A percentile compares a stretch with the other conserved stretches of the same genome.
These are phyloP conservation scores for Diutina catenulata DNA, from an alignment of 1,139 yeast species.

Conservation along the genomic window DNA sequence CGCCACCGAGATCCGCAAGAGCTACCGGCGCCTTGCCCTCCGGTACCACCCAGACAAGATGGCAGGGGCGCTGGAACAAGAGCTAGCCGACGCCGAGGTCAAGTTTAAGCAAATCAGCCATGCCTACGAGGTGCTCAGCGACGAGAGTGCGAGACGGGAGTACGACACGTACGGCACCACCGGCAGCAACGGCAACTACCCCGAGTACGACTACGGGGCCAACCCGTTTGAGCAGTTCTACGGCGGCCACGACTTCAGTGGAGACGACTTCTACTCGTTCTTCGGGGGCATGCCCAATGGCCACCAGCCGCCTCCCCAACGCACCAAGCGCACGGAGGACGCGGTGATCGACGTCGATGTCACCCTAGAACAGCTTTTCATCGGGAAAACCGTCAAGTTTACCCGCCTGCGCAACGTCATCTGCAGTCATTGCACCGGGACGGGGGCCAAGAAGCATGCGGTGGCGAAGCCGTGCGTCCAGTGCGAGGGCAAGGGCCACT, in stretches of 20 bases:
- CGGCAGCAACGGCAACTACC: slow-evolving; percentile 14
- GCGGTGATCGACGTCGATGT: slow-evolving; percentile 55
- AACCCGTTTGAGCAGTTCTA: slow-evolving; percentile 33
- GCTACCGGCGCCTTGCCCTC: slow-evolving; percentile 66
- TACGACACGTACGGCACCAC: slow-evolving; percentile 50
- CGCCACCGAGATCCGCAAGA: slow-evolving; percentile 56
- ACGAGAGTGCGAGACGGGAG: slow-evolving; percentile 42
- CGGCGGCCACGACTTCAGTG: slow-evolving; percentile 26
- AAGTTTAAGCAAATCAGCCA: slow-evolving; percentile 66
- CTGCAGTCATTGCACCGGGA: slow-evolving; percentile 63
- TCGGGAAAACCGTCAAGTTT: slow-evolving; percentile 71
- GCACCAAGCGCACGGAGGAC: slow-evolving; percentile 41
- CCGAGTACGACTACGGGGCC: slow-evolving; percentile 10
- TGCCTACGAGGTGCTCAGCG: slow-evolving; percentile 67
- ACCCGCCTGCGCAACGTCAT: slow-evolving; percentile 62
- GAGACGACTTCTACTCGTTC: slow-evolving; percentile 65
- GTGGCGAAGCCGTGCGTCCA: slow-evolving; percentile 42
- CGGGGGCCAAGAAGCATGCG: slow-evolving; percentile 60
- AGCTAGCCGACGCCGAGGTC: slow-evolving; percentile 54
- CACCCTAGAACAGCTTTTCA: slow-evolving; percentile 63
- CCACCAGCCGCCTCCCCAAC: slow-evolving; percentile 11
- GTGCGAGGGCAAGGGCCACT: slow-evolving; percentile 67
- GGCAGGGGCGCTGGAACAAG: slow-evolving; percentile 48
- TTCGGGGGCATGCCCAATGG: slow-evolving; percentile 37
- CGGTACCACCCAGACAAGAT: slow-evolving; percentile 76